Conservation (phyloP, 2,329 filamentous ascomycete genomes). For the Rutstroemia sp. region DNA sequence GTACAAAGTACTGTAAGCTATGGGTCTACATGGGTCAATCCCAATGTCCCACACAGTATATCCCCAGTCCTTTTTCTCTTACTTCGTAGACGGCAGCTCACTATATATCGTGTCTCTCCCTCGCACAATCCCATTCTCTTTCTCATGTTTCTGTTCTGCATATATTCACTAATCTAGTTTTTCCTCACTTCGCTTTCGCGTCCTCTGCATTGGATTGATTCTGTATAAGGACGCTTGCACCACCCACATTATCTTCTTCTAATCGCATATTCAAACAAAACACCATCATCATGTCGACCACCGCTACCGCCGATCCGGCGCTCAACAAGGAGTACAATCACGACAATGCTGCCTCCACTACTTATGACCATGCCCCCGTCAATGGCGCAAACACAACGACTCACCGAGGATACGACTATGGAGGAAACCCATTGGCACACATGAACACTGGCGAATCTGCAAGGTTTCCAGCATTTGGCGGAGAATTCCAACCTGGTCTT, state of each 20-base stretch:
- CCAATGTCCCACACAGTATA: too few species aligned
- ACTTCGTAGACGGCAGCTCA: too few species aligned
- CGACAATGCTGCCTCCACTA: background rate
- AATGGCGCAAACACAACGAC: conserved; percentile 3
- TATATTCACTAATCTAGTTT: conserved; percentile 10
- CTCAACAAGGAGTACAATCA: conserved; percentile 19
- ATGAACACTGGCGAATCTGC: conserved; percentile 36
- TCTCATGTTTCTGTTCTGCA: conserved; percentile 8
- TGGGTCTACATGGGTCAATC: too few species aligned
- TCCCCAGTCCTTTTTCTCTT: too few species aligned
- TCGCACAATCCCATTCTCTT: too few species aligned
- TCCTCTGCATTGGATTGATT: background rate
- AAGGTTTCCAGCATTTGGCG: conserved; percentile 47
- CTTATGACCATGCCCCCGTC: conserved; percentile 16
- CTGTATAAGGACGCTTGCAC: background rate
- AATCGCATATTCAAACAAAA: background rate
- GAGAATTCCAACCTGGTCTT: conserved; percentile 52
- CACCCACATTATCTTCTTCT: background rate
- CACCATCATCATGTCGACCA: conserved; percentile 21
- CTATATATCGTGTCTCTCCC: too few species aligned
- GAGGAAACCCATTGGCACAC: conserved; percentile 40
- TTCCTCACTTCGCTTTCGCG: background rate
- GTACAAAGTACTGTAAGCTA: too few species aligned
- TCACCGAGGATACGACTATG: conserved; percentile 22
- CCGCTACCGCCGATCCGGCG: conserved; percentile 14